Percentiles rank a stretch among this genome's conserved stretches.
Conservation (phyloP, 805 yeast species). For the Naumovozyma baii region DNA sequence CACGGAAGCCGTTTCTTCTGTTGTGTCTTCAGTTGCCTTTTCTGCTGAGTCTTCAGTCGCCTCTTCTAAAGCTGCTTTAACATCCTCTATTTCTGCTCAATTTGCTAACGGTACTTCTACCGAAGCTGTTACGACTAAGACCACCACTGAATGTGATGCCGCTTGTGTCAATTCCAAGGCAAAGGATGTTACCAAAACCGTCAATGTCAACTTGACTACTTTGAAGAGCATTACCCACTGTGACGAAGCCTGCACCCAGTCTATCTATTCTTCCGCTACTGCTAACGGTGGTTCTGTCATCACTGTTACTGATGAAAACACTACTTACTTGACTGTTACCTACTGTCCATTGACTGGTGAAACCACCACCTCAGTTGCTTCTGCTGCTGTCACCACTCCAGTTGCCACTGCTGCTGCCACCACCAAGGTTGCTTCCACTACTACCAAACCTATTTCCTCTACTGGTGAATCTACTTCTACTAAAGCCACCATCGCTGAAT, state of each 20-base stretch:
- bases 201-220: neutral
- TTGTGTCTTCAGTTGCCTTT: neutral
- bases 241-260: conserved; percentile 8
- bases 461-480: neutral
- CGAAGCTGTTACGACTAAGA: too few species aligned
- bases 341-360: neutral
- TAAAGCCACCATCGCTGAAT: neutral
- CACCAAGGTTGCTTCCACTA: neutral
- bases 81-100: too few species aligned
- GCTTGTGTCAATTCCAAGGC: too few species aligned
- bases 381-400: neutral
- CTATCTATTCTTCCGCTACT: conserved; percentile 1
- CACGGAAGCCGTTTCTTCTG: neutral
- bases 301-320: conserved; percentile 1
- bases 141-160: too few species aligned
- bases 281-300: conserved; percentile 3
- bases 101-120: too few species aligned
- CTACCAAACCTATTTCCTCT: neutral
- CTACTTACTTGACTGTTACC: neutral
- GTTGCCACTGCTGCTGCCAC: neutral
- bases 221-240: conserved; percentile 6
- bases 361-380: neutral
- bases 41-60: too few species aligned
- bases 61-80: too few species aligned
- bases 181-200: conserved; percentile 1